Base-by-base conservation (phyloP, 768 basidiomycete species). In the Rhodotorula kratochvilovae region DNA sequence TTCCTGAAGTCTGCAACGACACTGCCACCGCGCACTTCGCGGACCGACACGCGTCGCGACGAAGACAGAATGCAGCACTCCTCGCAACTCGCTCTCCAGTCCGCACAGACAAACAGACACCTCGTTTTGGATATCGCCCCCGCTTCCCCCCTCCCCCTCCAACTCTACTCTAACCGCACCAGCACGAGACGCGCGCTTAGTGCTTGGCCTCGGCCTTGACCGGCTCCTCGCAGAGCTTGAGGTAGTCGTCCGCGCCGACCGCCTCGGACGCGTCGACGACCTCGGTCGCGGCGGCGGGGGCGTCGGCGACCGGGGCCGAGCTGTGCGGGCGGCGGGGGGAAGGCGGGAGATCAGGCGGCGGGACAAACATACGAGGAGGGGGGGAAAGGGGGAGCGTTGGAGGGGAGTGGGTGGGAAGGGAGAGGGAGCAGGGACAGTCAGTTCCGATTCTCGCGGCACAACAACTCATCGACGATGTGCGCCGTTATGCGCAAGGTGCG, bases 151-250 rank as follows among this genome's bases (percentile, higher is more conserved):
- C 15, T 33, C 11, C 51, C 51, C 27, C 31, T 19, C 31, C 29
- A 8, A 13, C 53, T 25, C 53, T 6, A 2, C 33, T 33, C 56
- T 27, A 2, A 25, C 10, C 36, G 36, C 21, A 17, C 39, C 56
- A 0, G 27, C 23, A 39, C 2, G 51, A 17, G 29, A 33, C 33
- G 27, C 21, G 29, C 16, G 51, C 76, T 74, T 81, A 82, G 77
- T 83, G 82, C 81, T 90, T 88, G 66, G 80, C 85, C 71, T 85
- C 88, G 58, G 81, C 84, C 79, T 87, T 86, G 75, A 88, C 81
- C 80, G 92, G 90, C 80, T 87, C 85, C 84, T 92, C 91, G 78
- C 92, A 85, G 84, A 91, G 88, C 46, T 82, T 79, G 76, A 94
- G 84, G 86, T 87, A 93, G 63, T 86, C 88, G 59, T 90, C 88